These are phyloP conservation scores for Xylariaceae sp. DNA, from an alignment of 2,329 filamentous ascomycete genomes.

Conservation along the genomic window DNA sequence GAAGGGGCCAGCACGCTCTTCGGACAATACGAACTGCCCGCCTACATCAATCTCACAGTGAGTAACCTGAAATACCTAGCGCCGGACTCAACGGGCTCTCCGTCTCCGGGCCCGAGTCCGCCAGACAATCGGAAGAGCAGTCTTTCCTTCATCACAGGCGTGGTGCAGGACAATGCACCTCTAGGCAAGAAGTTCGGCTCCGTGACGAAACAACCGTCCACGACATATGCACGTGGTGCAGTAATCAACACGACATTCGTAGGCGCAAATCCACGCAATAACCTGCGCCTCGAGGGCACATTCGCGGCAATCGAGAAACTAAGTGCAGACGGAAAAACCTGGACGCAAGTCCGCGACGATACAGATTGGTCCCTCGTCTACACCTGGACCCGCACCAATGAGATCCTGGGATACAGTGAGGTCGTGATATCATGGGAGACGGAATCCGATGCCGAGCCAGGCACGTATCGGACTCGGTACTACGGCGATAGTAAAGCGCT, in stretches of 20 bases:
- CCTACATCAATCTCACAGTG: constrained; percentile 83
- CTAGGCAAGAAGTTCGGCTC: constrained; percentile 66
- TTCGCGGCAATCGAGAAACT: constrained; percentile 71
- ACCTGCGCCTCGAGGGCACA: constrained; percentile 71
- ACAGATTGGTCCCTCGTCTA: constrained; percentile 80
- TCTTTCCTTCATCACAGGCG: constrained; percentile 72
- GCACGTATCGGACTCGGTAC: constrained; percentile 75
- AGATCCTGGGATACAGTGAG: constrained; percentile 48
- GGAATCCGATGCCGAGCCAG: constrained; percentile 51
- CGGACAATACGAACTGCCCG: constrained; percentile 74
- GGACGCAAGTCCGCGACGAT: constrained; percentile 67
- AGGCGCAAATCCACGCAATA: constrained; percentile 85
- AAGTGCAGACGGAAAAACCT: constrained; percentile 40
- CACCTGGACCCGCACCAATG: constrained; percentile 63
- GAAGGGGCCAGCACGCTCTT: constrained; percentile 92
- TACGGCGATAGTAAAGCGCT: constrained; percentile 75
- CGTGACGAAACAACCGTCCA: constrained; percentile 49
- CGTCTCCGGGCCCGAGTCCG: constrained; percentile 56
- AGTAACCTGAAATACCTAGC: constrained; percentile 63
- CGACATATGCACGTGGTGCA: constrained; percentile 55
- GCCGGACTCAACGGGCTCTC: constrained; percentile 39
- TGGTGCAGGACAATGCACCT: constrained; percentile 66
- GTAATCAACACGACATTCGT: constrained; percentile 66
- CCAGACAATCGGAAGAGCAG: constrained; percentile 74
- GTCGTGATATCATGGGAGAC: constrained; percentile 79